A percentile compares a stretch with the other conserved stretches of the same genome.
Conservation (phyloP, 2,329 filamentous ascomycete genomes). For the Alternaria triticimaculans region DNA sequence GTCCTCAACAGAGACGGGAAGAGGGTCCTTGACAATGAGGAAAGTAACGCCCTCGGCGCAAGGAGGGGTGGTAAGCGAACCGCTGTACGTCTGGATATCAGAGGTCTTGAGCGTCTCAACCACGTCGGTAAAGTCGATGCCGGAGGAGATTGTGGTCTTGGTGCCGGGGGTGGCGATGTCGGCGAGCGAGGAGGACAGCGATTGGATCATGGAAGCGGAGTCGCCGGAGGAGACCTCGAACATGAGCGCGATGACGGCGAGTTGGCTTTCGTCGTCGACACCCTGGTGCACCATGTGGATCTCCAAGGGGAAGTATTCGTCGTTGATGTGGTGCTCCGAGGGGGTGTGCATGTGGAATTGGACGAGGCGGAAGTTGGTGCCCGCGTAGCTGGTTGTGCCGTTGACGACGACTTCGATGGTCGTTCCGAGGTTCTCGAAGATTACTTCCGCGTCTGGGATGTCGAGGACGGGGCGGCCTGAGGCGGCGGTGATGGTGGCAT, state of each 20-base stretch:
- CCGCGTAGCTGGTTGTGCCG: conserved; percentile 54
- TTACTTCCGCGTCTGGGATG: conserved; percentile 53
- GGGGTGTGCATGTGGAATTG: conserved; percentile 69
- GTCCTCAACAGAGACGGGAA: conserved; percentile 57
- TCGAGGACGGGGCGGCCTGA: conserved; percentile 38
- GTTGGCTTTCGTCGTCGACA: conserved; percentile 43
- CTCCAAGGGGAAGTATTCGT: conserved; percentile 57
- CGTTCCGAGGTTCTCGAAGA: conserved; percentile 65
- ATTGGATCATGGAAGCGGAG: conserved; percentile 39
- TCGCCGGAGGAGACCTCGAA: conserved; percentile 50
- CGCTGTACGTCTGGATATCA: conserved; percentile 60
- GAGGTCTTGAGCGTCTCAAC: conserved; percentile 47
- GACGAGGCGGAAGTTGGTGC: conserved; percentile 52
- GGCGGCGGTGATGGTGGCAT: conserved; percentile 42
- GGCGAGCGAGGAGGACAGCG: conserved; percentile 44
- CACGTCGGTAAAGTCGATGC: conserved; percentile 56
- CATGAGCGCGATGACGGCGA: conserved; percentile 52
- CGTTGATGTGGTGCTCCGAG: conserved; percentile 62
- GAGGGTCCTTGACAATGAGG: conserved; percentile 58
- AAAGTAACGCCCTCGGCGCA: conserved; percentile 65
- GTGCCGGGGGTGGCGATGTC: conserved; percentile 52
- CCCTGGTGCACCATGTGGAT: conserved; percentile 67
- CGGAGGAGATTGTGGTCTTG: conserved; percentile 32
- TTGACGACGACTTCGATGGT: conserved; percentile 64
- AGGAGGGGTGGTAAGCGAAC: conserved; percentile 68